Conservation (phyloP, 768 basidiomycete species). For the Auriscalpium vulgare region DNA sequence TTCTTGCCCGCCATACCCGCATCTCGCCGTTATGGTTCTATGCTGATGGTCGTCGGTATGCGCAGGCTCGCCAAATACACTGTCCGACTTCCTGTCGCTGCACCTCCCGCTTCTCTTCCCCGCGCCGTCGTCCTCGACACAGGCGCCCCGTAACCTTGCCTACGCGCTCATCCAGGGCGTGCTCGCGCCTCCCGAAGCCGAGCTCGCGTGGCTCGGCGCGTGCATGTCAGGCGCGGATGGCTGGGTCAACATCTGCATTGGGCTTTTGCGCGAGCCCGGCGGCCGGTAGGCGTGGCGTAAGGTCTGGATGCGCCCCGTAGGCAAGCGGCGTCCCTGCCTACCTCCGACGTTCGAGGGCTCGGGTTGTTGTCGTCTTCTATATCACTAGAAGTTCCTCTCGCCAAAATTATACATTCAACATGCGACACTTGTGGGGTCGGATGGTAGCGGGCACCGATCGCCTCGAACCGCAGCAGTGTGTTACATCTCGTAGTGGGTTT, state of each 20-base stretch:
- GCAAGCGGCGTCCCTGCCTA: neutral
- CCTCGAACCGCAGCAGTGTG: no score
- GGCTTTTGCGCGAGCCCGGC: slow-evolving; percentile 23
- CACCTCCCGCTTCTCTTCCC: slow-evolving; percentile 80
- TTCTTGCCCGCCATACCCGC: neutral
- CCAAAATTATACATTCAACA: no score
- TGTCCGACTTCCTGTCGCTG: slow-evolving; percentile 58
- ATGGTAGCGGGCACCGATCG: no score
- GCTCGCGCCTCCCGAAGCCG: slow-evolving; percentile 71
- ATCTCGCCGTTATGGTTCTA: neutral
- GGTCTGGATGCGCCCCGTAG: neutral
- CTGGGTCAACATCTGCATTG: slow-evolving; percentile 87
- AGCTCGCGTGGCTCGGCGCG: slow-evolving; percentile 91
- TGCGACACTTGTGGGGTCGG: no score
- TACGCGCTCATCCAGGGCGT: slow-evolving; percentile 84
- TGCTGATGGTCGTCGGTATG: slow-evolving; percentile 11
- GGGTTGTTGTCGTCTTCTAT: no score
- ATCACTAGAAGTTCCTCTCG: no score
- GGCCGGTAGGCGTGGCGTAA: neutral
- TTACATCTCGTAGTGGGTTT: no score
- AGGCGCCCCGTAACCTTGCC: slow-evolving; percentile 42
- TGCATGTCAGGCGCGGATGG: slow-evolving; percentile 92
- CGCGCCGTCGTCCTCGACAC: slow-evolving; percentile 21
- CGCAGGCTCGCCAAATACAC: slow-evolving; percentile 63
- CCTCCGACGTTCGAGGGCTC: no score